A percentile compares a stretch with the other conserved stretches of the same genome.
Conservation (phyloP, 2,329 filamentous ascomycete genomes). For the Penicillium sp. region DNA sequence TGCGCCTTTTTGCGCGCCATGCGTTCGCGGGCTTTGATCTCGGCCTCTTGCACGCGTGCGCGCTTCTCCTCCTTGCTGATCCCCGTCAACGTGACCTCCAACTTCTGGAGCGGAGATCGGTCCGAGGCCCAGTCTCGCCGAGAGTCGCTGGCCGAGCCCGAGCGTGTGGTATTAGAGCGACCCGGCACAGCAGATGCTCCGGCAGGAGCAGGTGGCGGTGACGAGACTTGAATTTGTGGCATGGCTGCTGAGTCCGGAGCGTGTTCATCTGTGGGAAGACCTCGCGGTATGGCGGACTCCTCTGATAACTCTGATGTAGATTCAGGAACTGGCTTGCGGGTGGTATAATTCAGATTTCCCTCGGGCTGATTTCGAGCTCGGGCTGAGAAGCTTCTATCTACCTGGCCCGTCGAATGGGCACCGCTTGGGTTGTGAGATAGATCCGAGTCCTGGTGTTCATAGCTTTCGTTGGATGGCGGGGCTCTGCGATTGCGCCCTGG, state of each 20-base stretch:
- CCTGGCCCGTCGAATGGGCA: background rate
- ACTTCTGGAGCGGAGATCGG: conserved; percentile 86
- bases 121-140: conserved; percentile 67
- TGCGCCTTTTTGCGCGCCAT: conserved; percentile 35
- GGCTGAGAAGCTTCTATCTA: conserved; percentile 18
- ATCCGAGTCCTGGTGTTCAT: conserved; percentile 6
- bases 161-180: conserved; percentile 35
- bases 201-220: background rate
- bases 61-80: conserved; percentile 96
- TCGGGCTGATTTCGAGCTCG: conserved; percentile 15
- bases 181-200: conserved; percentile 20
- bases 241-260: background rate
- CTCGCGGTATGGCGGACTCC: conserved; percentile 22
- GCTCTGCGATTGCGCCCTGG: conserved; percentile 11
- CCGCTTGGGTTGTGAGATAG: background rate
- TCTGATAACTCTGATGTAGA: conserved; percentile 6
- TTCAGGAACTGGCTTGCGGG: conserved; percentile 10
- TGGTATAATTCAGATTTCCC: conserved; percentile 20
- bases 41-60: conserved; percentile 79
- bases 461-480: background rate
- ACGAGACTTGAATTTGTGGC: conserved; percentile 20
- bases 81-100: conserved; percentile 86
- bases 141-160: conserved; percentile 30
- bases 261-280: conserved; percentile 14
- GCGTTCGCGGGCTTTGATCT: conserved; percentile 67